These are phyloP conservation scores for Theileria orientalis DNA, from an alignment of 169 alveolate species.

Conservation along the genomic window DNA sequence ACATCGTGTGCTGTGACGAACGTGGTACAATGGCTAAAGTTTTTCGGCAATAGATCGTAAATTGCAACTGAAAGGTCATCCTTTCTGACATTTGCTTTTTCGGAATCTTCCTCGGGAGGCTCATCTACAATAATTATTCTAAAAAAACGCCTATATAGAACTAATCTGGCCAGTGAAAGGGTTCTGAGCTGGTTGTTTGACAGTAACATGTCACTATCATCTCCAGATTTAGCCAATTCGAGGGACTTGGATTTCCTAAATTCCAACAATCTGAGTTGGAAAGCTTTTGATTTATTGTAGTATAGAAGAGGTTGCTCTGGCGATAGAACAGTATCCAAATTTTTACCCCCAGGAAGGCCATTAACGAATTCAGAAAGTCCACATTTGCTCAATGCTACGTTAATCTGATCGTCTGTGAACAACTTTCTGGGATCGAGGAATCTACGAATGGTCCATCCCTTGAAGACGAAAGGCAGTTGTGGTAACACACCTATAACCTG, in stretches of 20 bases:
- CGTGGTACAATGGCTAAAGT: too few species aligned
- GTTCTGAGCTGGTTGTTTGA: conserved; percentile 64
- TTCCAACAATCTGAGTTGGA: background rate
- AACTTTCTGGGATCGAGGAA: conserved; percentile 57
- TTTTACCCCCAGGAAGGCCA: background rate
- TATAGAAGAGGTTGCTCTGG: background rate
- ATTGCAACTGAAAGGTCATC: too few species aligned
- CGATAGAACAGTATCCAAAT: conserved; percentile 41
- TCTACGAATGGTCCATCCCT: conserved; percentile 62
- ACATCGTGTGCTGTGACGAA: too few species aligned
- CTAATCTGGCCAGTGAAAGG: too few species aligned
- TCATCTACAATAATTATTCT: too few species aligned
- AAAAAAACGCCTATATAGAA: too few species aligned
- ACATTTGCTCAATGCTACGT: conserved; percentile 31
- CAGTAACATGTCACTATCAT: conserved; percentile 6
- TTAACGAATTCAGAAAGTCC: conserved; percentile 38
- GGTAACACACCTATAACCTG: conserved; percentile 54
- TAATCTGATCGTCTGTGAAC: conserved; percentile 39
- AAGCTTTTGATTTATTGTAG: background rate
- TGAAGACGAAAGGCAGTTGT: conserved; percentile 36
- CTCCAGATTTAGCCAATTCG: background rate
- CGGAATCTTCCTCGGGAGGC: too few species aligned
- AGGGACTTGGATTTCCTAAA: background rate
- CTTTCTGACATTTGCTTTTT: too few species aligned
- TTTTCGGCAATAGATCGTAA: too few species aligned